Evolutionary conservation across 768 basidiomycete genomes (phyloP).

Genomic region (Trichaptum fuscoviolaceum): DNA sequence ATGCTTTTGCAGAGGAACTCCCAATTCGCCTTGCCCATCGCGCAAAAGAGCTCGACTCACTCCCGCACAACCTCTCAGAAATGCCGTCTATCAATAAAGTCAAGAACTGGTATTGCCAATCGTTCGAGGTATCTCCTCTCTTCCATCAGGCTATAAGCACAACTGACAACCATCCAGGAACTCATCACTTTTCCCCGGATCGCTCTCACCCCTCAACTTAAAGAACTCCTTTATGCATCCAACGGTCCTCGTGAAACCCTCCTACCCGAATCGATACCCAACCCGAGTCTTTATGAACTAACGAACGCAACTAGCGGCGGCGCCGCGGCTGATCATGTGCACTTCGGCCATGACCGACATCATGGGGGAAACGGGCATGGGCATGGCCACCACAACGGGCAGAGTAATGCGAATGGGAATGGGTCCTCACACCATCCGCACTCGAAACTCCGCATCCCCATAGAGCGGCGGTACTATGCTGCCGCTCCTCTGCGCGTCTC

Average conservation of each 20-base stretch:
- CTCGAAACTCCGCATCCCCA: slow-evolving; percentile 71
- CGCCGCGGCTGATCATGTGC: slow-evolving; percentile 12
- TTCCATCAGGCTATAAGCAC: neutral
- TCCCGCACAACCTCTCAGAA: slow-evolving; percentile 84
- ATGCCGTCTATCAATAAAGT: slow-evolving; percentile 94
- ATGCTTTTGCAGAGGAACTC: slow-evolving; percentile 63
- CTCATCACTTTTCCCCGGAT: slow-evolving; percentile 81
- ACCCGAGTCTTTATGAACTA: slow-evolving; percentile 62
- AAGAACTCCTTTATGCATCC: slow-evolving; percentile 54
- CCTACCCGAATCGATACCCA: slow-evolving; percentile 73
- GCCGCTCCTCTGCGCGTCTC: slow-evolving; percentile 51
- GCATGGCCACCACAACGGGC: slow-evolving; percentile 11
- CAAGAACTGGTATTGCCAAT: slow-evolving; percentile 98
- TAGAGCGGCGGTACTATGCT: slow-evolving; percentile 89
- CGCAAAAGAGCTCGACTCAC: slow-evolving; percentile 90
- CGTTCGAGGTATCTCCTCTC: slow-evolving; percentile 73
- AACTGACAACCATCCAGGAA: slow-evolving; percentile 51
- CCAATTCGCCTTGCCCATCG: slow-evolving; percentile 94
- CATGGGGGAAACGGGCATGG: slow-evolving; percentile 9
- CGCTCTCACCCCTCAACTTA: slow-evolving; percentile 60
- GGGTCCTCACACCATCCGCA: slow-evolving; percentile 43
- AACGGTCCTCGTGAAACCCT: slow-evolving; percentile 36
- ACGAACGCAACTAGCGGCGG: slow-evolving; percentile 21
- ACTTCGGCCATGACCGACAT: slow-evolving; percentile 14
- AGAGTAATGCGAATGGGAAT: slow-evolving; percentile 29